A percentile compares a stretch with the other conserved stretches of the same genome.
Evolutionary conservation across 73 alveolate species (phyloP).

Genomic region (Blepharisma japonicum): DNA sequence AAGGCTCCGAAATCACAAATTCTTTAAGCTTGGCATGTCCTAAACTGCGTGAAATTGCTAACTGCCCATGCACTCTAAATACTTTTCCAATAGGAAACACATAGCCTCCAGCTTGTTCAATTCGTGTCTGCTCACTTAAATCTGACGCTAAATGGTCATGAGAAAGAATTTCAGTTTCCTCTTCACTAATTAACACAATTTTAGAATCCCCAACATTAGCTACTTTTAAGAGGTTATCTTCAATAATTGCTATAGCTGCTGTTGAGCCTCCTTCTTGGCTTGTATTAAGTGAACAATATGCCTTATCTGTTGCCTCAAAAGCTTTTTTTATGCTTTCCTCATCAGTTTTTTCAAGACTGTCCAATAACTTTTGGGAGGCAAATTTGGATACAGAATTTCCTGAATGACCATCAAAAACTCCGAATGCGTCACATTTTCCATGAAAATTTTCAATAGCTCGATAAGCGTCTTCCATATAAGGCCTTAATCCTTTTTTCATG

Average conservation of each 20-base stretch:
- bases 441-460: too few relatives aligned
- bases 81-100: not conserved
- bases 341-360: not conserved
- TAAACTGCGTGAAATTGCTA: too few relatives aligned
- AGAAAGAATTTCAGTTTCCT: conserved; percentile 30
- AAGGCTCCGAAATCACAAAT: too few relatives aligned
- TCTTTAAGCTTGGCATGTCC: too few relatives aligned
- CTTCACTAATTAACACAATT: conserved; percentile 34
- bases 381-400: conserved; percentile 31
- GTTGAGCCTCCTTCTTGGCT: not conserved
- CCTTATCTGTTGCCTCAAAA: too few relatives aligned
- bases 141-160: conserved; percentile 39
- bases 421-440: not conserved
- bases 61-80: too few relatives aligned
- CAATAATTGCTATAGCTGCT: conserved; percentile 41
- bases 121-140: conserved; percentile 34
- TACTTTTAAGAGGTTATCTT: conserved; percentile 35
- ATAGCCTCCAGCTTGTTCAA: conserved; percentile 39
- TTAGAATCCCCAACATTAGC: conserved; percentile 49
- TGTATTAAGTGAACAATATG: too few relatives aligned
- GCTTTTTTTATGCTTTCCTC: not conserved
- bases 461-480: too few relatives aligned
- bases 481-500: too few relatives aligned
- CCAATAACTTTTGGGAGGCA: not conserved
- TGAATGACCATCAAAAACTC: conserved; percentile 41